phyloP scores from a whole-genome alignment of 2,329 filamentous ascomycete genomes.

The Penicillium sp. region DNA sequence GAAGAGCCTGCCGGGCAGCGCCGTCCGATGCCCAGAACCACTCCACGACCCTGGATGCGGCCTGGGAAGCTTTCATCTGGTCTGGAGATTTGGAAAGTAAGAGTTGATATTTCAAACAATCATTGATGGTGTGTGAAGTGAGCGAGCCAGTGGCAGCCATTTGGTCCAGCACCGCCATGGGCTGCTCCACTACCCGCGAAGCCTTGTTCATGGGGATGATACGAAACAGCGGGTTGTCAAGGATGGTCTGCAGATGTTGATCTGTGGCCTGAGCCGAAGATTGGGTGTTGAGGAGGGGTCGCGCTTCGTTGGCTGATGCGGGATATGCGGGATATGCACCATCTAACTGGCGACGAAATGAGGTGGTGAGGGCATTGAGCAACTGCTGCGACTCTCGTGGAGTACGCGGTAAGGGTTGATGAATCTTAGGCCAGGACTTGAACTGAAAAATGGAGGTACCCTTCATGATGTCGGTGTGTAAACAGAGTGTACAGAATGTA shows the following conservation, averaged over 20 bases:
- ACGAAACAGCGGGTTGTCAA: constrained; percentile 45
- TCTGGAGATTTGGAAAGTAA: constrained; percentile 27
- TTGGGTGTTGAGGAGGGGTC: constrained; percentile 25
- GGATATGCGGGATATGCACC: constrained; percentile 54
- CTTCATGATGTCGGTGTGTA: constrained; percentile 50
- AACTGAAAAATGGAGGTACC: constrained; percentile 50
- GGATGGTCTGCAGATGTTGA: constrained; percentile 39
- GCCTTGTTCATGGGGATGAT: constrained; percentile 32
- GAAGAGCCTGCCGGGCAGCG: constrained; percentile 29
- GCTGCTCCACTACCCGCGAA: constrained; percentile 28
- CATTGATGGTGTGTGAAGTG: constrained; percentile 23
- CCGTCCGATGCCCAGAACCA: constrained; percentile 46
- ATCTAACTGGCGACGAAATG: constrained; percentile 65
- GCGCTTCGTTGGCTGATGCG: constrained; percentile 21
- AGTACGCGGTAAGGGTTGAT: constrained; percentile 54
- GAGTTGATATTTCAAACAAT: constrained; percentile 38
- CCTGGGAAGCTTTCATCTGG: constrained; percentile 36
- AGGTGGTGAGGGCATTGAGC: constrained; percentile 61
- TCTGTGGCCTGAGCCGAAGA: constrained; percentile 38
- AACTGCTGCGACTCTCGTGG: constrained; percentile 61
- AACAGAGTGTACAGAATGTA: neutral
- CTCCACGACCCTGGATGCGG: constrained; percentile 36
- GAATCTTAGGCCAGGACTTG: constrained; percentile 56
- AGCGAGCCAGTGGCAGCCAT: constrained; percentile 41
- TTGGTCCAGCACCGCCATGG: constrained; percentile 41